Evolutionary conservation across 768 basidiomycete species (phyloP), one percentile per base, ranked within the genome.

Genomic region (Terana coerulea): DNA sequence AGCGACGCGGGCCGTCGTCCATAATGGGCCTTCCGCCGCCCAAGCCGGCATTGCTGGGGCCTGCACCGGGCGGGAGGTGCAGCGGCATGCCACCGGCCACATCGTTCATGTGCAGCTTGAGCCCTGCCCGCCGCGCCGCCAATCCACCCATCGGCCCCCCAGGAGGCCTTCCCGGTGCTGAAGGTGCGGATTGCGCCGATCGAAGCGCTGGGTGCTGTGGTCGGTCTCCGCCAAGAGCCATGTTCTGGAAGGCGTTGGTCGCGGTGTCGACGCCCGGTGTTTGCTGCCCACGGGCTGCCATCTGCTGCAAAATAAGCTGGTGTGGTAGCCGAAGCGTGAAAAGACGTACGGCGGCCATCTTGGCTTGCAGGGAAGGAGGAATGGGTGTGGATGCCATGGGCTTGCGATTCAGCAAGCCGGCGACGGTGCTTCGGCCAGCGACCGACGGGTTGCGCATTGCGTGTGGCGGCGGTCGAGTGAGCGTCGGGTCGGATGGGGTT

Each of bases 361-460:
- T 97, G 55, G 90, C 91, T 65, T 94, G 93, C 39, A 98, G 77
- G 40, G 82, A 78, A 0, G 94, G 91, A 0, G 95, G 95, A 55
- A 98, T 89, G 41, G 88, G 86, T 0, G 86, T 86, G 17, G 78
- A 67, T 35, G 71, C 68, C 52, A 57, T 61, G 52, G 66, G 54
- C 51, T 63, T 67, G 69, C 64, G 66, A 70, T 69, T 73, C 36
- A 71, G 65, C 55, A 83, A 75, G 39, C 83, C 71, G 51, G 72
- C 67, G 22, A 71, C 71, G 14, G 64, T 64, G 29, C 63, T 59
- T 34, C 66, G 60, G 33, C 41, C 40, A 25, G 57, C 40, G 9
- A 53, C 49, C 19, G 62, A 39, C 14, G 62, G 25, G 47, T 63
- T 44, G 24, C 53, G 50, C 42, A 30, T 44, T 9, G 43, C 22